Conservation (phyloP, 1,139 yeast species). For the Kodamaea plutei region DNA sequence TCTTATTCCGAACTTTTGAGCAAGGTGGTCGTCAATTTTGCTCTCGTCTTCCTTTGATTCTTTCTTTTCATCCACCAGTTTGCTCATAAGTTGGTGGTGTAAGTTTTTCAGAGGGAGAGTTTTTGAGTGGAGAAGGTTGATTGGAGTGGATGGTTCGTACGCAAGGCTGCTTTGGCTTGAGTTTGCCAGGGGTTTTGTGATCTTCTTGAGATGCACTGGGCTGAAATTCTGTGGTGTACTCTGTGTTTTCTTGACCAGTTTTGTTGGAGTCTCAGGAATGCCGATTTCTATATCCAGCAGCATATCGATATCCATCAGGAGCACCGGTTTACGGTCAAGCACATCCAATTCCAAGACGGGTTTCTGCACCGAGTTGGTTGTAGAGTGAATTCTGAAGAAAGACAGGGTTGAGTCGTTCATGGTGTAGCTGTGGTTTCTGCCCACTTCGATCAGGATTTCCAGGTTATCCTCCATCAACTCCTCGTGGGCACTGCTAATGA, state of each 20-base stretch:
- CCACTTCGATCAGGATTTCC: constrained; percentile 39
- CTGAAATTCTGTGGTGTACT: constrained; percentile 32
- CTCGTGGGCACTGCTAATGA: constrained; percentile 21
- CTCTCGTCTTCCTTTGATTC: constrained; percentile 4
- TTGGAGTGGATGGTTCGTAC: constrained; percentile 32
- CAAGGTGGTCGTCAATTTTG: constrained; percentile 54
- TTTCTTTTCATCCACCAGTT: constrained; percentile 3
- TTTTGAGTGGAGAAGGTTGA: constrained; percentile 13
- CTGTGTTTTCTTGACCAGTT: constrained; percentile 30
- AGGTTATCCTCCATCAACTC: constrained; percentile 20
- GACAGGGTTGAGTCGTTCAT: constrained; percentile 32
- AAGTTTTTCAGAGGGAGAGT: constrained; percentile 11
- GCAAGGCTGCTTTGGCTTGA: constrained; percentile 2
- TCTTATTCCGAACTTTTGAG: constrained; percentile 59
- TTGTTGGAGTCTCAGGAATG: constrained; percentile 45
- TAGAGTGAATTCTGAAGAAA: constrained; percentile 29
- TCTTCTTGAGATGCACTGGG: constrained; percentile 18
- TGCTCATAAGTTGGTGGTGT: constrained; percentile 13
- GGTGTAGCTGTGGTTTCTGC: constrained; percentile 28
- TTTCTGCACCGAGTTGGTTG: constrained; percentile 15
- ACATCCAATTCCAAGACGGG: constrained; percentile 19
- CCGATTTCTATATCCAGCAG: constrained; percentile 17
- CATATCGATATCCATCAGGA: constrained; percentile 21
- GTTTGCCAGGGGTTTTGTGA: constrained; percentile 7
- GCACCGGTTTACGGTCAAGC: constrained; percentile 12